Evolutionary conservation across 2,329 filamentous ascomycete species (phyloP).

Genomic region (Alternaria longipes): DNA sequence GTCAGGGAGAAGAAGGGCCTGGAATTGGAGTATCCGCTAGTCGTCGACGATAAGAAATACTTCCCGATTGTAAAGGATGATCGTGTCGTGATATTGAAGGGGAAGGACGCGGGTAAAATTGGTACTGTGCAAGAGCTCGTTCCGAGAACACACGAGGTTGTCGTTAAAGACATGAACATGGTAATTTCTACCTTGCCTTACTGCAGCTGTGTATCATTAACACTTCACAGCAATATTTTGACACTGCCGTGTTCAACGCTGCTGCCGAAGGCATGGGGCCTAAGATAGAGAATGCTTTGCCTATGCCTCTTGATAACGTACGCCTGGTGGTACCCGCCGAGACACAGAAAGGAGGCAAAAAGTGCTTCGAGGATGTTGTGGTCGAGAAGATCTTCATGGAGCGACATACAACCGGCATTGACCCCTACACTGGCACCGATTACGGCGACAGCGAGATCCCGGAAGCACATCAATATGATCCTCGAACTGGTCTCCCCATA

Average conservation of each 20-base stretch:
- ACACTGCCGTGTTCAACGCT: conserved; percentile 49
- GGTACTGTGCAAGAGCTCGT: conserved; percentile 70
- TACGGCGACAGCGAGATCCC: conserved; percentile 38
- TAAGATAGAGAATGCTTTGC: conserved; percentile 61
- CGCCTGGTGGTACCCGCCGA: conserved; percentile 80
- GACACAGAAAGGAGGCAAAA: conserved; percentile 60
- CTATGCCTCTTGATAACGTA: conserved; percentile 74
- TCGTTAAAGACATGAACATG: conserved; percentile 54
- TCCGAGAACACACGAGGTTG: conserved; percentile 42
- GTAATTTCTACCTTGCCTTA: conserved; percentile 30
- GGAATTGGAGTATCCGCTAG: conserved; percentile 36
- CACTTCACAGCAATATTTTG: conserved; percentile 52
- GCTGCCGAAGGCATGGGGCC: conserved; percentile 46
- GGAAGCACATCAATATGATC: conserved; percentile 43
- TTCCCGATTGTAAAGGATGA: conserved; percentile 66
- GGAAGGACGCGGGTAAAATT: conserved; percentile 84
- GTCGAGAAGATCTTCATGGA: conserved; percentile 46
- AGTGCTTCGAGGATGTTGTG: conserved; percentile 63
- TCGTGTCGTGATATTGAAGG: conserved; percentile 81
- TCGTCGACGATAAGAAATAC: conserved; percentile 41
- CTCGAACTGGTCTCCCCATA: conserved; percentile 37
- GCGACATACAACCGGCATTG: conserved; percentile 43
- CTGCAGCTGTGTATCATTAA: conserved; percentile 4
- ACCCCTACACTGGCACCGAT: conserved; percentile 43
- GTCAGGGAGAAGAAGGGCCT: conserved; percentile 31